These are phyloP conservation scores for Aspergillus tanneri DNA, from an alignment of 2,329 filamentous ascomycete species.

Conservation along the genomic window DNA sequence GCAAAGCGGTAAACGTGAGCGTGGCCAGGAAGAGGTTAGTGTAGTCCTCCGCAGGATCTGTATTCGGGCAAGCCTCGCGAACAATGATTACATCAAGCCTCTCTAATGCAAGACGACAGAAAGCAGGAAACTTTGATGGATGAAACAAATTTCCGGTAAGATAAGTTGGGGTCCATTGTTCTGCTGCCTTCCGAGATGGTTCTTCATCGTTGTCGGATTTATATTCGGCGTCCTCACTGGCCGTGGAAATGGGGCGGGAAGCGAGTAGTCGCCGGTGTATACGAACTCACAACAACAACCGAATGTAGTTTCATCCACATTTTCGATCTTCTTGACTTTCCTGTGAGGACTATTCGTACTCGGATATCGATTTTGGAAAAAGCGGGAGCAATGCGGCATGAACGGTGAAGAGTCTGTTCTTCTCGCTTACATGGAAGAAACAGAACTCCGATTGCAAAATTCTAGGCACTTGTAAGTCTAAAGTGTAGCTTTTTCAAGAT, in stretches of 20 bases:
- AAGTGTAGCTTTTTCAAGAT: no score
- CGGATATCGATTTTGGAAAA: no score
- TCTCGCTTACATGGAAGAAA: no score
- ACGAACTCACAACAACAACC: constrained; percentile 18
- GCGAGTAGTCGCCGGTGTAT: constrained; percentile 17
- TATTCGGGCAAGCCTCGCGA: not conserved
- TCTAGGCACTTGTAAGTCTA: no score
- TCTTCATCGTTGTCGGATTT: constrained; percentile 5
- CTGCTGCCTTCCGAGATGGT: constrained; percentile 2
- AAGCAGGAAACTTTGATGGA: constrained; percentile 5
- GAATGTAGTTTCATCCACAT: constrained; percentile 15
- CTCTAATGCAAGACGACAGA: constrained; percentile 8
- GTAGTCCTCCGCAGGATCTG: constrained; percentile 7
- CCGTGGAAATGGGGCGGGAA: no score
- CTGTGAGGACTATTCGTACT: no score
- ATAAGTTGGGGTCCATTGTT: constrained; percentile 9
- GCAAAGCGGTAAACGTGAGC: constrained; percentile 10
- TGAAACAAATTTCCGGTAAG: constrained; percentile 13
- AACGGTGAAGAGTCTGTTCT: no score
- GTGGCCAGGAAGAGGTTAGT: constrained; percentile 9
- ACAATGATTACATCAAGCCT: constrained; percentile 1
- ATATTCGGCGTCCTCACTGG: constrained; percentile 11
- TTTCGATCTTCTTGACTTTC: no score
- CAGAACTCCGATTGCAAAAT: no score
- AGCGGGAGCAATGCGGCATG: no score